Percentiles rank a stretch among this genome's conserved stretches.
phyloP scores from a whole-genome alignment of 2,329 filamentous ascomycete genomes.

The Colletotrichum sp. region DNA sequence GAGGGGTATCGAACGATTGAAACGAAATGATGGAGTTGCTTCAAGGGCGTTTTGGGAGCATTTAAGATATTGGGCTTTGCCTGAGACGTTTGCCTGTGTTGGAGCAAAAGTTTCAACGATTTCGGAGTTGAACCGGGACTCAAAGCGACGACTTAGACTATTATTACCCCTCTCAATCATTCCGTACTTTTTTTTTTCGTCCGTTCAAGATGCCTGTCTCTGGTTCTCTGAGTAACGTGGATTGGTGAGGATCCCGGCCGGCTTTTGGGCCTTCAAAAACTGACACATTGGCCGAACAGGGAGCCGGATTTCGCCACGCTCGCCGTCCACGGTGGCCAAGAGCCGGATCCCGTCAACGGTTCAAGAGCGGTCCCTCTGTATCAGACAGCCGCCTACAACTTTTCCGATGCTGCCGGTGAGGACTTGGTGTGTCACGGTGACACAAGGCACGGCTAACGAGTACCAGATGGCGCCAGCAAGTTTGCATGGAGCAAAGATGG shows the following conservation, averaged over 20 bases:
- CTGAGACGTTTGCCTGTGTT: not conserved
- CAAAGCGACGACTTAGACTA: conserved; percentile 7
- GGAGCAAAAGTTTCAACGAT: not conserved
- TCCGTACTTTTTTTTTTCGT: not conserved
- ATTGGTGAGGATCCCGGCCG: conserved; percentile 30
- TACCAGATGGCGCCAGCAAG: conserved; percentile 38
- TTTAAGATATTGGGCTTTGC: conserved; percentile 13
- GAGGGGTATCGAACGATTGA: conserved; percentile 8
- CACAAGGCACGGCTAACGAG: not conserved
- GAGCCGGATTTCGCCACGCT: conserved; percentile 25
- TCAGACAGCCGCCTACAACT: conserved; percentile 67
- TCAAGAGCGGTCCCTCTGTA: conserved; percentile 95
- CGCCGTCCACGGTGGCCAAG: conserved; percentile 54
- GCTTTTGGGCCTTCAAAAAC: conserved; percentile 5
- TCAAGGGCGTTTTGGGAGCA: not conserved
- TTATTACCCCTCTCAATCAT: conserved; percentile 10
- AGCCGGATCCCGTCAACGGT: conserved; percentile 81
- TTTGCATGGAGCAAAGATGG: conserved; percentile 60
- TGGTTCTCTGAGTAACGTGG: conserved; percentile 35
- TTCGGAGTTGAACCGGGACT: not conserved
- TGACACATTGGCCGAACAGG: conserved; percentile 5
- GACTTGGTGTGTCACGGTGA: not conserved
- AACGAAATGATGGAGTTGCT: conserved; percentile 4
- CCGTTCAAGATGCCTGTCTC: conserved; percentile 31
- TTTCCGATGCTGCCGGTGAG: conserved; percentile 20